These are phyloP conservation scores for Clavariopsis aquatica DNA, from an alignment of 495 filamentous ascomycete species.

Conservation along the genomic window DNA sequence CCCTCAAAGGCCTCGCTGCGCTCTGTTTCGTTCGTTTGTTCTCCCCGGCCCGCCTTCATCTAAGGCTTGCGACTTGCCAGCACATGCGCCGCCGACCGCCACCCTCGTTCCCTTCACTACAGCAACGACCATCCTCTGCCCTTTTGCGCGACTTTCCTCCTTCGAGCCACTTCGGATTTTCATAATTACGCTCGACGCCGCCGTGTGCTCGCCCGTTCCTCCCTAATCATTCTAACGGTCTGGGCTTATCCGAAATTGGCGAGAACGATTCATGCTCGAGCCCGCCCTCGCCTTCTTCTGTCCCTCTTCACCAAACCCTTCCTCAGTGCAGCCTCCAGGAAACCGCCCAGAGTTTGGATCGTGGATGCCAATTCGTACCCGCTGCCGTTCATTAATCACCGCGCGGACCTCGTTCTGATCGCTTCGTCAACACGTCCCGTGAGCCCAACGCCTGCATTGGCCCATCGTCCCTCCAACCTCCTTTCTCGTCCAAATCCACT, in stretches of 20 bases:
- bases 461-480: constrained; percentile 12
- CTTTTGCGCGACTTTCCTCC: constrained; percentile 22
- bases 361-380: background rate
- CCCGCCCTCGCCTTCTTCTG: constrained; percentile 18
- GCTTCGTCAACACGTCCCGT: constrained; percentile 18
- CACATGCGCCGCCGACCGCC: constrained; percentile 34
- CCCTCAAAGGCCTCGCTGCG: constrained; percentile 7
- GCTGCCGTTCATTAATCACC: constrained; percentile 22
- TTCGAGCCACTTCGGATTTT: constrained; percentile 11
- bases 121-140: constrained; percentile 32
- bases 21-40: constrained; percentile 33
- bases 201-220: constrained; percentile 18
- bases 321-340: constrained; percentile 4
- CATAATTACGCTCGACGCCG: constrained; percentile 32
- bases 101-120: constrained; percentile 25
- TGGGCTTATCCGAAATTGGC: constrained; percentile 39
- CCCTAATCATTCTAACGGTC: constrained; percentile 38
- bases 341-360: constrained; percentile 4
- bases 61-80: constrained; percentile 33
- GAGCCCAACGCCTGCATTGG: constrained; percentile 8
- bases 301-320: constrained; percentile 20
- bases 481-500: constrained; percentile 30
- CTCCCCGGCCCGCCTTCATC: constrained; percentile 24
- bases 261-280: constrained; percentile 38
- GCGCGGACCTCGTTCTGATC: constrained; percentile 19